Evolutionary conservation across 441 rosid genomes (phyloP).

Genomic region (Gossypium gossypioides): DNA sequence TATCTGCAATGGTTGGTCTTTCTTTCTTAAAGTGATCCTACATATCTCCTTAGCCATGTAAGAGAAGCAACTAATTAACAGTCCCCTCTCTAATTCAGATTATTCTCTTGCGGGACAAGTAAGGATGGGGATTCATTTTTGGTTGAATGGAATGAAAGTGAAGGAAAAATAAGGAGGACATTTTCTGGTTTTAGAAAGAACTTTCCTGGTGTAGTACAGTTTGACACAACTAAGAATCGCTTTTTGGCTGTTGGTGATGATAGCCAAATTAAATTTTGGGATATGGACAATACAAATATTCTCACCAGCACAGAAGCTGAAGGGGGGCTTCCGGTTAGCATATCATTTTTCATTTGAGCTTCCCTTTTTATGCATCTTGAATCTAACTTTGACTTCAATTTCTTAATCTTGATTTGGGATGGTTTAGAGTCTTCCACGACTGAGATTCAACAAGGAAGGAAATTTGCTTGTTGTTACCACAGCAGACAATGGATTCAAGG

Average conservation of each 20-base stretch:
- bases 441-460: constrained; percentile 45
- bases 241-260: constrained; percentile 30
- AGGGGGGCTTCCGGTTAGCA: constrained; percentile 31
- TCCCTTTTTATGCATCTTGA: not conserved
- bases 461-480: constrained; percentile 36
- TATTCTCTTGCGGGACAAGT: constrained; percentile 34
- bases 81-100: constrained; percentile 17
- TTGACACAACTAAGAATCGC: constrained; percentile 29
- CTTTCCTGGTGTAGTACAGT: constrained; percentile 25
- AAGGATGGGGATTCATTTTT: constrained; percentile 32
- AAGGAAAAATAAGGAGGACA: constrained; percentile 31
- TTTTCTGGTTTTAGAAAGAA: constrained; percentile 28
- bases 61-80: not conserved
- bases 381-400: constrained; percentile 5
- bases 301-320: constrained; percentile 28
- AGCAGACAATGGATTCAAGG: constrained; percentile 37
- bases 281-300: constrained; percentile 23
- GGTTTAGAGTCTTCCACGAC: constrained; percentile 33
- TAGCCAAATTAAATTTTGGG: constrained; percentile 28
- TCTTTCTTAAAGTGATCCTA: not conserved
- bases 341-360: constrained; percentile 2
- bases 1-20: not conserved
- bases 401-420: constrained; percentile 11
- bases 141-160: constrained; percentile 41
- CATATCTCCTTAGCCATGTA: not conserved